Evolutionary conservation across 495 filamentous ascomycete species (phyloP).

Genomic region (Penicillium canariense): DNA sequence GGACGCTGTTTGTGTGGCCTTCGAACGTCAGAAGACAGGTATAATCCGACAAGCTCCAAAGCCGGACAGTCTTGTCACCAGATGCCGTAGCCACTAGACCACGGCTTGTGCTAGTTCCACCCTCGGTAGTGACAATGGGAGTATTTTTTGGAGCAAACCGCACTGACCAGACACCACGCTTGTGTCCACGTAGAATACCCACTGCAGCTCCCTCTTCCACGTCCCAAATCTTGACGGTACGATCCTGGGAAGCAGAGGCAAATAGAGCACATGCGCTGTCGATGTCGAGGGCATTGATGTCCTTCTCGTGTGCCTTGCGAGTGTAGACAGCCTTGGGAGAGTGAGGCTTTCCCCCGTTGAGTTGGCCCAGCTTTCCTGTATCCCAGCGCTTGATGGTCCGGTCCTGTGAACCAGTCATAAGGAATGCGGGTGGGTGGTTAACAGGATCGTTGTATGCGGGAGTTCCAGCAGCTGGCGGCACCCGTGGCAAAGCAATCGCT

Average conservation of each 20-base stretch:
- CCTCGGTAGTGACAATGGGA: slow-evolving; percentile 67
- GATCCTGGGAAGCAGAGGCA: slow-evolving; percentile 94
- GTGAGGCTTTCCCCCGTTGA: slow-evolving; percentile 39
- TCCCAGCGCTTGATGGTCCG: slow-evolving; percentile 92
- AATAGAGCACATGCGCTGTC: slow-evolving; percentile 69
- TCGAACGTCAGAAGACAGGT: slow-evolving; percentile 92
- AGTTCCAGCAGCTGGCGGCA: slow-evolving; percentile 60
- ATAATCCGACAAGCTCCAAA: slow-evolving; percentile 93
- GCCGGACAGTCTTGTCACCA: slow-evolving; percentile 92
- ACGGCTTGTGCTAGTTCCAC: slow-evolving; percentile 57
- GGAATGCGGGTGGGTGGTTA: slow-evolving; percentile 74
- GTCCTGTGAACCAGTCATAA: slow-evolving; percentile 91
- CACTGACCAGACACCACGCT: slow-evolving; percentile 92
- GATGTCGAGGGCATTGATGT: slow-evolving; percentile 92
- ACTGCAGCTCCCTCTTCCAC: slow-evolving; percentile 81
- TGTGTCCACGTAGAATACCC: slow-evolving; percentile 87
- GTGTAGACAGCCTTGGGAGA: slow-evolving; percentile 66
- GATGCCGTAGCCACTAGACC: slow-evolving; percentile 83
- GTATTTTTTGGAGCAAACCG: slow-evolving; percentile 78
- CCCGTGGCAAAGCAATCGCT: slow-evolving; percentile 79
- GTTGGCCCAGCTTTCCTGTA: slow-evolving; percentile 48
- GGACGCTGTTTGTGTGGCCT: slow-evolving; percentile 90
- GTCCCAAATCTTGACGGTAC: slow-evolving; percentile 95
- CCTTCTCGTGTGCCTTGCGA: slow-evolving; percentile 94
- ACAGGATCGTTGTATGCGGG: slow-evolving; percentile 64